phyloP scores from a whole-genome alignment of 371 early-diverging fungal species.

The Syncephalis plumigaleata region DNA sequence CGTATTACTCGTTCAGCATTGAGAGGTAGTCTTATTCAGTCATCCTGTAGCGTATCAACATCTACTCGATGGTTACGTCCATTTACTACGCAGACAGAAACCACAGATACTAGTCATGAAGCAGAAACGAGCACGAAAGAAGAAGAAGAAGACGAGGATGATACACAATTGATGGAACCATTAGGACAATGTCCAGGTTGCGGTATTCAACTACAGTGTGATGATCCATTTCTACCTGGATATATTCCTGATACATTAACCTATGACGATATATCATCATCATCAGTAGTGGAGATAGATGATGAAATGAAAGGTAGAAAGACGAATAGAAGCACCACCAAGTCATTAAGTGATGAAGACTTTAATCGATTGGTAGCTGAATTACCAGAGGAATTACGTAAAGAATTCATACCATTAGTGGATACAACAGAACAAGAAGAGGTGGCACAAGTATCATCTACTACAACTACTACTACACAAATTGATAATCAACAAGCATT shows the following conservation, averaged over 20 bases:
- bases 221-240: constrained; percentile 23
- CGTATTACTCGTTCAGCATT: no score
- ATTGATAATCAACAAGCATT: neutral
- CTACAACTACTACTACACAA: neutral
- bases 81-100: no score
- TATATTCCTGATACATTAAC: constrained; percentile 16
- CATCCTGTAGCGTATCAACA: no score
- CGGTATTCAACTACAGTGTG: constrained; percentile 41
- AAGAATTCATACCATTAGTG: constrained; percentile 10
- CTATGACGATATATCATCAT: constrained; percentile 9
- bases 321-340: constrained; percentile 7
- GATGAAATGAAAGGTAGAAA: constrained; percentile 4
- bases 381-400: constrained; percentile 16
- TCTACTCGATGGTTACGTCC: no score
- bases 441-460: no score
- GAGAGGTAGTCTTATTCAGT: no score
- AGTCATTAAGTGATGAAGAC: constrained; percentile 18
- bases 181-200: constrained; percentile 40
- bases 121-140: no score
- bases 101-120: no score
- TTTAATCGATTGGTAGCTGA: constrained; percentile 11
- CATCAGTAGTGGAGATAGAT: neutral
- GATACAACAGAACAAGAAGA: constrained; percentile 5
- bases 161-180: no score
- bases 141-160: no score